phyloP scores from a whole-genome alignment of 1,284 basidiomycete species.

The Anthracocystis setariae region DNA sequence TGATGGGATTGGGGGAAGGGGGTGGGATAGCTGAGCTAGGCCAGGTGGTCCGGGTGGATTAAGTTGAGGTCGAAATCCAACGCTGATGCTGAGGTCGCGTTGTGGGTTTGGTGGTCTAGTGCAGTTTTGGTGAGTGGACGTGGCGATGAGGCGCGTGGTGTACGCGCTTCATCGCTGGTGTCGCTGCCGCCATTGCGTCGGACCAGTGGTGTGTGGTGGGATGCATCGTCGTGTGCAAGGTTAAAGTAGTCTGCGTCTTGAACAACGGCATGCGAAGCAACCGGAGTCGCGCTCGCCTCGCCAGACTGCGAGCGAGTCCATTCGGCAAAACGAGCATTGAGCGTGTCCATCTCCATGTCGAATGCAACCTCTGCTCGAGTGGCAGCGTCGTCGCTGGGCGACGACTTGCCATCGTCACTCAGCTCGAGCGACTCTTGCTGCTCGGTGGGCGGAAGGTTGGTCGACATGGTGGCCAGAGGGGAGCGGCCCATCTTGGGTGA shows the following conservation, averaged over 20 bases:
- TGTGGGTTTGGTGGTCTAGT: not conserved
- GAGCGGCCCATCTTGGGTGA: conserved; percentile 38
- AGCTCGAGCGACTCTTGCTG: conserved; percentile 10
- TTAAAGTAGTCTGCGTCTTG: conserved; percentile 43
- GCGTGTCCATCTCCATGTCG: conserved; percentile 44
- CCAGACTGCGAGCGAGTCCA: conserved; percentile 19
- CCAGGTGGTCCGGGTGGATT: conserved; percentile 47
- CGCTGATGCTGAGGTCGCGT: not conserved
- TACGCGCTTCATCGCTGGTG: conserved; percentile 44
- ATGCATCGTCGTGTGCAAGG: conserved; percentile 23
- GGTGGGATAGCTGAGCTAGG: not conserved
- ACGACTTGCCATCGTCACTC: not conserved
- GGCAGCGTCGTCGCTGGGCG: not conserved
- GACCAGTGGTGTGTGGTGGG: not conserved
- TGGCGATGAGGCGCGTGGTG: conserved; percentile 42
- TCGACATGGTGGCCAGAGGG: conserved; percentile 32
- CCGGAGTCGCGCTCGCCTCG: not conserved
- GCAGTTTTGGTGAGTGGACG: conserved; percentile 19
- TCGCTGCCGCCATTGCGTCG: conserved; percentile 22
- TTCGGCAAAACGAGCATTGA: conserved; percentile 41
- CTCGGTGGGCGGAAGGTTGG: conserved; percentile 35
- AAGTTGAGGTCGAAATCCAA: conserved; percentile 31
- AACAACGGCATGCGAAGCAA: not conserved
- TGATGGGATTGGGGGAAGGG: not conserved
- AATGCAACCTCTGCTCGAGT: conserved; percentile 16